phyloP scores from a whole-genome alignment of 495 filamentous ascomycete genomes.

The Xylaria longipes region DNA sequence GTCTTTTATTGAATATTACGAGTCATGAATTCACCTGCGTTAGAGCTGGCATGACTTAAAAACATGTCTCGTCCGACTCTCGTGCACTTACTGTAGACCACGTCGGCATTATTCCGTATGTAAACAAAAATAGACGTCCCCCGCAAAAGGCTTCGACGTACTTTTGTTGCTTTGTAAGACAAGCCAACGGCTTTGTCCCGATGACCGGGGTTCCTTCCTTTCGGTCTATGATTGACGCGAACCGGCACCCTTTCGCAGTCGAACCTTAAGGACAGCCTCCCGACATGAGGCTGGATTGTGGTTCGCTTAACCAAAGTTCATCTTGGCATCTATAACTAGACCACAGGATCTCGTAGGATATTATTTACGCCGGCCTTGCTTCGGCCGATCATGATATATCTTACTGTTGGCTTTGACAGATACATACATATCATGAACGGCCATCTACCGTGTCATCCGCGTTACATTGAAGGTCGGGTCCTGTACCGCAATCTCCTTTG shows the following conservation, averaged over 20 bases:
- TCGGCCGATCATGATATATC: neutral
- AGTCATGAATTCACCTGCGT: neutral
- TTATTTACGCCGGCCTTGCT: neutral
- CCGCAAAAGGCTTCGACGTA: neutral
- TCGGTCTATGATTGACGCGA: neutral
- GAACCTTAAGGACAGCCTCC: constrained; percentile 31
- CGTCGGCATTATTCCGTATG: neutral
- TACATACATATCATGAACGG: neutral
- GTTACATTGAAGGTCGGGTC: neutral
- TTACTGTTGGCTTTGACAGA: neutral
- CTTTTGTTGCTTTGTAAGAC: neutral
- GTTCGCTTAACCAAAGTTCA: neutral
- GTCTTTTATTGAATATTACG: neutral
- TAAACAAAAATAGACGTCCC: neutral
- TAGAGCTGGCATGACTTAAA: neutral
- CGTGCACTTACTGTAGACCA: neutral
- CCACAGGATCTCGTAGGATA: neutral
- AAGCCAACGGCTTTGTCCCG: neutral
- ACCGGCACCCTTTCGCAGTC: neutral
- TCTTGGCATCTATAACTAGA: neutral
- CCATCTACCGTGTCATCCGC: neutral
- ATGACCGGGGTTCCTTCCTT: neutral
- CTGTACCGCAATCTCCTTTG: neutral
- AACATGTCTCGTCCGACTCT: no score
- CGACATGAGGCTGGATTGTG: neutral